A percentile compares a stretch with the other conserved stretches of the same genome.
Conservation (phyloP, 345 rosid species). For the Salix viminalis region DNA sequence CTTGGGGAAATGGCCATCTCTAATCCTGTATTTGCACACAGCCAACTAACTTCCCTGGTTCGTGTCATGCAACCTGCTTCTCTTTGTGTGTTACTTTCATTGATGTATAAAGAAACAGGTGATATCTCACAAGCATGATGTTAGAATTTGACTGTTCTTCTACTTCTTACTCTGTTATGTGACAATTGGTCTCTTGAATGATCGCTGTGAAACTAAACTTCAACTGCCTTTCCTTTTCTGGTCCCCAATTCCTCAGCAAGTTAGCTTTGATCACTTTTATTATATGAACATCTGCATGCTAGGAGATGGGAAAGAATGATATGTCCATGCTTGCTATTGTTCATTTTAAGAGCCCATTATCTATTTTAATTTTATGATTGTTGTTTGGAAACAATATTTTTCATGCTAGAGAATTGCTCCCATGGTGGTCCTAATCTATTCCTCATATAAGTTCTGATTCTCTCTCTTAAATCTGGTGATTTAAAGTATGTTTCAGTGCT, state of each 20-base stretch:
- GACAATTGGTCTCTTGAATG: too few relatives aligned
- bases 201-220: too few relatives aligned
- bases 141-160: too few relatives aligned
- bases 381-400: background rate
- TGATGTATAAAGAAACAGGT: too few relatives aligned
- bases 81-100: background rate
- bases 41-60: constrained; percentile 89
- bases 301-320: too few relatives aligned
- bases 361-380: background rate
- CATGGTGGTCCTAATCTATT: background rate
- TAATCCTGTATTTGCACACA: constrained; percentile 89
- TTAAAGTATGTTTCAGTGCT: too few relatives aligned
- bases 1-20: constrained; percentile 89
- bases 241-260: background rate
- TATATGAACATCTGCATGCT: background rate
- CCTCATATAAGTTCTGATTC: background rate
- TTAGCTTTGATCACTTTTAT: background rate
- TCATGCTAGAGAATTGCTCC: background rate
- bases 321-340: background rate
- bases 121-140: too few relatives aligned
- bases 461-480: too few relatives aligned
- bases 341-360: background rate
- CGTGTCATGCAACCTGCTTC: constrained; percentile 18
- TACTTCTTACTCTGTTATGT: too few relatives aligned
- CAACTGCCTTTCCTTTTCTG: background rate